Conservation (phyloP, 2,329 filamentous ascomycete genomes). For the Pezicula carpinea region DNA sequence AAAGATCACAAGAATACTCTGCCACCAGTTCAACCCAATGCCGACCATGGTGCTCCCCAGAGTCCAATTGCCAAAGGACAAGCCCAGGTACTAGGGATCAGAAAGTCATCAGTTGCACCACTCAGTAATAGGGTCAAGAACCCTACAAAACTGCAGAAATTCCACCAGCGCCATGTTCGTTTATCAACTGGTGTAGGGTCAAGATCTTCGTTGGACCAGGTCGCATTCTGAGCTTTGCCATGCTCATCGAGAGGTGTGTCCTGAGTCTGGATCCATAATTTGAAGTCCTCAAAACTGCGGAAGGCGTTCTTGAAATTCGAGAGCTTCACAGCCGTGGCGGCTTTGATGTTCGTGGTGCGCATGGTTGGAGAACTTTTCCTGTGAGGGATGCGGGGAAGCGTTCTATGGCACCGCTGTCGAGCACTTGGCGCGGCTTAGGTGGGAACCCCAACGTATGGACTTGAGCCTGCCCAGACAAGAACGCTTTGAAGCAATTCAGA, state of each 20-base stretch:
- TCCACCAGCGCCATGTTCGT: conserved; percentile 34
- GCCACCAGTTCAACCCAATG: conserved; percentile 41
- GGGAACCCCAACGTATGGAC: neutral
- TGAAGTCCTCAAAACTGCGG: conserved; percentile 15
- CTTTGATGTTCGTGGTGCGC: conserved; percentile 12
- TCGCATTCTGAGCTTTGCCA: conserved; percentile 12
- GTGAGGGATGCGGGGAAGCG: no score
- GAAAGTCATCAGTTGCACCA: no score
- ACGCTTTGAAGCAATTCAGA: no score
- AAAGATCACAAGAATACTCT: conserved; percentile 39
- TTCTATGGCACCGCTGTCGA: no score
- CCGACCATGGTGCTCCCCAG: conserved; percentile 35
- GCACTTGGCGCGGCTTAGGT: neutral
- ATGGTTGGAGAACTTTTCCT: conserved; percentile 4
- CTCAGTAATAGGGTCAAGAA: no score
- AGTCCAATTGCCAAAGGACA: conserved; percentile 40
- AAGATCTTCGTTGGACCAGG: conserved; percentile 28
- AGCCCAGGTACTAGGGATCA: conserved; percentile 25
- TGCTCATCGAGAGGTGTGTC: conserved; percentile 21
- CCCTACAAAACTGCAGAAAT: conserved; percentile 31
- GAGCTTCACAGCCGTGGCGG: conserved; percentile 9
- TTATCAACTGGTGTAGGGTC: conserved; percentile 34
- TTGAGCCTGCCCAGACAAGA: no score
- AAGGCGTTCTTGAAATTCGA: conserved; percentile 17
- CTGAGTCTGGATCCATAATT: conserved; percentile 15